phyloP scores from a whole-genome alignment of 768 basidiomycete species.

The Mycena latifolia region DNA sequence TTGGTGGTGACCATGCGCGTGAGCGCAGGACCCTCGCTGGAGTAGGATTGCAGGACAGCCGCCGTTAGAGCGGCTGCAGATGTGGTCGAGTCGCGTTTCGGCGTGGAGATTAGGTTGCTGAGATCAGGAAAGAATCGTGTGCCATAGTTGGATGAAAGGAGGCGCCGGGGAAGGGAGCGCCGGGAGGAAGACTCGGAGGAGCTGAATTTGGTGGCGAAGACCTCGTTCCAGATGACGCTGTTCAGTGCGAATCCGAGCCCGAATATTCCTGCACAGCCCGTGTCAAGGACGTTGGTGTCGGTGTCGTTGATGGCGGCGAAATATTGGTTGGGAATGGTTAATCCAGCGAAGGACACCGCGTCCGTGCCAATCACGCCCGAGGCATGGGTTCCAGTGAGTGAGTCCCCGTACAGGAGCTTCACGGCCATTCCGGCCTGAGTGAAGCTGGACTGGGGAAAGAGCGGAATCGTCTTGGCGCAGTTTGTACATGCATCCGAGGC shows the following conservation, averaged over 20 bases:
- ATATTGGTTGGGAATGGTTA: conserved; percentile 63
- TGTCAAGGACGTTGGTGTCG: conserved; percentile 70
- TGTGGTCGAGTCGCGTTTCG: conserved; percentile 32
- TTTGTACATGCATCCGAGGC: conserved; percentile 69
- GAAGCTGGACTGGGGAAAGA: conserved; percentile 67
- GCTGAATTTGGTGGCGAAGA: conserved; percentile 43
- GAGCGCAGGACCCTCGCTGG: conserved; percentile 58
- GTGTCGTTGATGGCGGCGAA: conserved; percentile 79
- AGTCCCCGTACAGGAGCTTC: conserved; percentile 76
- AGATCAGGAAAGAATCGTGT: conserved; percentile 46
- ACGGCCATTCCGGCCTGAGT: conserved; percentile 60
- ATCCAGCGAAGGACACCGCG: conserved; percentile 63
- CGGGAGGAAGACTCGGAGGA: conserved; percentile 10
- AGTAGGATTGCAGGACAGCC: conserved; percentile 56
- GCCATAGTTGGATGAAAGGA: conserved; percentile 37
- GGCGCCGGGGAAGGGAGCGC: conserved; percentile 11
- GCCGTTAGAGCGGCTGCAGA: conserved; percentile 33
- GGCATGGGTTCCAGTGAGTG: conserved; percentile 76
- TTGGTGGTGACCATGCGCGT: conserved; percentile 57
- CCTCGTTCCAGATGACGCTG: conserved; percentile 61
- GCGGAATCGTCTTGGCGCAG: conserved; percentile 51
- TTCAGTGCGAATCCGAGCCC: conserved; percentile 70
- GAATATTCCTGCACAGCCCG: conserved; percentile 74
- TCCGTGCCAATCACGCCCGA: conserved; percentile 74
- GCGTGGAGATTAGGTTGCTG: conserved; percentile 29